Evolutionary conservation across 192 early-diverging fungal genomes (phyloP), one percentile per base, ranked within the genome.

Genomic region (Thamnidium elegans): DNA sequence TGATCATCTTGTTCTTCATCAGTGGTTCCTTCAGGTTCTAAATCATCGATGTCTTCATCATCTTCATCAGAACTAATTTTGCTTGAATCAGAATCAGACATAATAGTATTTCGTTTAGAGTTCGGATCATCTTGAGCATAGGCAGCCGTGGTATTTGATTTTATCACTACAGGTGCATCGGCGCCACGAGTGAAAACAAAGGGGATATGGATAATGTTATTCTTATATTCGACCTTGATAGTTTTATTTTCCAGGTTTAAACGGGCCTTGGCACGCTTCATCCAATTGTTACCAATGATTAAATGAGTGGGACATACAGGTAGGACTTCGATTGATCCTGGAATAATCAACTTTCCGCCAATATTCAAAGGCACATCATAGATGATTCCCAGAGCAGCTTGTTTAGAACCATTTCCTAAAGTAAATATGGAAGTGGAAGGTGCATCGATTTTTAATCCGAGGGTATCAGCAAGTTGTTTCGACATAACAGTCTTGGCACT

Each of bases 201-300:
- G 3, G 34, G 34, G 7, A 36, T 36, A 36, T 36, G 34, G 7
- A 7, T 7, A 4, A 36, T 36, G 34, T 36, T 46, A 46, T 46
- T 46, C 10, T 46, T 46, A 10, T 15, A 46, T n/a, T 46, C 45
- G 3, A 46, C 45, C 11, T 46, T n/a, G 3, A 46, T 15, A 2
- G n/a, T 46, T 46, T n/a, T n/a, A 3, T 46, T 11, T 15, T 46
- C n/a, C 9, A 46, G n/a, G 10, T 46, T 46, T 15, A 46, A 15
- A 3, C n/a, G 3, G 11, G 45, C 45, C 11, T n/a, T 46, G 10
- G 17, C 50, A 3, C 17, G 14, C 8, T 51, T 9, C 8, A 51
- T 8, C 50, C 50, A 51, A 8, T 51, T 51, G 8, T 51, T 51
- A 19, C 50, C 50, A 51, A 51, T 51, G 3, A 51, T 17, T 51